Percentiles rank a stretch among this genome's conserved stretches.
phyloP scores from a whole-genome alignment of 2,329 filamentous ascomycete genomes.

The Pseudogymnoascus sp. region DNA sequence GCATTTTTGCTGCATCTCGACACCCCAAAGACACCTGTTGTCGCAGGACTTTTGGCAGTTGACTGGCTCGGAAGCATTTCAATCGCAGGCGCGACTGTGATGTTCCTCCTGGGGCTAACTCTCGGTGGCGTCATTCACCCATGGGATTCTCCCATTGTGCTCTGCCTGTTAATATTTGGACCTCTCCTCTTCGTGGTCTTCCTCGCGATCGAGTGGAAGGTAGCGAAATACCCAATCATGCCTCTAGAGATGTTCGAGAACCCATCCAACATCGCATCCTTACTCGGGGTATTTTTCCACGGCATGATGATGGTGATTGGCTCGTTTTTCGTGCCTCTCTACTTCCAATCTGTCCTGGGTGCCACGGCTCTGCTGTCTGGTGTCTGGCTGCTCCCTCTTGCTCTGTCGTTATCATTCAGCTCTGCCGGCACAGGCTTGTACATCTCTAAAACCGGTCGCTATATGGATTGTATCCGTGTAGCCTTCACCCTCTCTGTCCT shows the following conservation, averaged over 20 bases:
- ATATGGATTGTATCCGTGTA: constrained; percentile 52
- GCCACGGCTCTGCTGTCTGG: constrained; percentile 66
- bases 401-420: constrained; percentile 57
- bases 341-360: constrained; percentile 72
- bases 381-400: constrained; percentile 67
- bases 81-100: constrained; percentile 66
- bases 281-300: constrained; percentile 64
- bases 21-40: constrained; percentile 56
- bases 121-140: constrained; percentile 72
- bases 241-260: constrained; percentile 64
- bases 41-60: constrained; percentile 54
- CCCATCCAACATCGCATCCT: constrained; percentile 58
- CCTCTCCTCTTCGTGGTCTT: constrained; percentile 53
- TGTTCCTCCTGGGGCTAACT: constrained; percentile 80
- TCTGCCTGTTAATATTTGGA: constrained; percentile 53
- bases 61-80: constrained; percentile 56
- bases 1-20: constrained; percentile 60
- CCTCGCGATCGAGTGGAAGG: constrained; percentile 62
- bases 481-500: constrained; percentile 55
- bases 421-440: constrained; percentile 52
- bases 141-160: constrained; percentile 34
- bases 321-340: constrained; percentile 43
- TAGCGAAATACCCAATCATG: constrained; percentile 73
- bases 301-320: constrained; percentile 40
- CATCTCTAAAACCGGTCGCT: constrained; percentile 60